Base-by-base conservation (phyloP, 495 filamentous ascomycete species). In the Neurospora sp. region DNA sequence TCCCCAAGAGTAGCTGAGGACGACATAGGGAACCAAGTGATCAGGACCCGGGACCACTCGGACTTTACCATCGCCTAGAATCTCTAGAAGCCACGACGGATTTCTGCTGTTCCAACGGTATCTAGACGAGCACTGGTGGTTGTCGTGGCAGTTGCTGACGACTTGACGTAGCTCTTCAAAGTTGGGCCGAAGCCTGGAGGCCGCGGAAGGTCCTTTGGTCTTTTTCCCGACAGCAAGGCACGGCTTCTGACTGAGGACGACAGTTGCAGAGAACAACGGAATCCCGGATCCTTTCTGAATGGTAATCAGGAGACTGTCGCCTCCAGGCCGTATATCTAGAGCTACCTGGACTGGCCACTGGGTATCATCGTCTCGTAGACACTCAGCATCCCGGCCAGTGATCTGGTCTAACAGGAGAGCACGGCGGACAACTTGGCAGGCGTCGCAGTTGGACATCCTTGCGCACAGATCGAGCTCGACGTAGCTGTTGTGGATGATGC, bases 1-100 rank as follows among this genome's bases (percentile, higher is more conserved):
- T 39, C 79, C 79, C 79, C 79, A 80, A 12, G 79, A 79, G 71
- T 80, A 80, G 70, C 79, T 80, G 11, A 80, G 76, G 44, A 79
- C 79, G 46, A 80, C 78, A 69, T 80, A 80, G 39, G 74, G 53
- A 40, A 80, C 76, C 11, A 71, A 73, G 1, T 20, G 3, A 11
- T 39, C 12, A 1, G 74, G 75, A 0, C 76, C 72, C 31, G 69
- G 70, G 0, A 79, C 72, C 35, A 80, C 68, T 20, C 73, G 74
- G 11, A 77, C 71, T 7, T 65, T 35, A 4, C 76, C 70, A 18
- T 74, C 39, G 2, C 61, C 68, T 10, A 78, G 72, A n/a, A 80
- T 80, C 39, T 76, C 72, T 41, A 80, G 70, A 5, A 80, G 76
- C 79, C 79, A 80, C 14, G 79, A 74, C 2, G 79, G 79, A 48